phyloP scores from a whole-genome alignment of 225 moss, liverwort and hornwort genomes.

The Physcomitrellopsis africana region DNA sequence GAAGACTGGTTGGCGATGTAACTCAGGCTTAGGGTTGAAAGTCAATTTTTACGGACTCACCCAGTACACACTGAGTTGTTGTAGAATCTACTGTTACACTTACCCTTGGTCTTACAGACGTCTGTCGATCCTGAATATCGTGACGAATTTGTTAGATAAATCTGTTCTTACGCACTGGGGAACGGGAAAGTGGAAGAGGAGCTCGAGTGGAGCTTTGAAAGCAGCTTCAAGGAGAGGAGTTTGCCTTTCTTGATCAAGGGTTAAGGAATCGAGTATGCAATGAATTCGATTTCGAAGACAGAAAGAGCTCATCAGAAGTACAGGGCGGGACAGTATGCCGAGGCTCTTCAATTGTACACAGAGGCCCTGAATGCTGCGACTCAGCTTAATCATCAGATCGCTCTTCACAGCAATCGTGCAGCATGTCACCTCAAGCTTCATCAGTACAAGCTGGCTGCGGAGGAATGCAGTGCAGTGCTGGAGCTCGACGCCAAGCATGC shows the following conservation, averaged over 20 bases:
- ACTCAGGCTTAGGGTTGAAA: too few relatives aligned
- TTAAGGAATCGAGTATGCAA: conserved; percentile 36
- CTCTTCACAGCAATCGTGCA: conserved; percentile 97
- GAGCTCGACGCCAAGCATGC: conserved; percentile 95
- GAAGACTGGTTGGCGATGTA: too few relatives aligned
- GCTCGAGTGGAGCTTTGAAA: not conserved
- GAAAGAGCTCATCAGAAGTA: conserved; percentile 95
- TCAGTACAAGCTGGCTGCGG: conserved; percentile 85
- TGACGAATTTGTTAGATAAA: too few relatives aligned
- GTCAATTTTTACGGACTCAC: too few relatives aligned
- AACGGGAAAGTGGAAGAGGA: not conserved
- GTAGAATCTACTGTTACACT: too few relatives aligned
- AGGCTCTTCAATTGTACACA: conserved; percentile 87
- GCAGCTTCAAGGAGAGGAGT: not conserved
- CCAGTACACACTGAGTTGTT: too few relatives aligned
- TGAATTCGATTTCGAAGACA: conserved; percentile 86
- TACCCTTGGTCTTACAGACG: too few relatives aligned
- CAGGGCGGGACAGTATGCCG: conserved; percentile 74
- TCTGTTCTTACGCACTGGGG: not conserved
- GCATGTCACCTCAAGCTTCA: conserved; percentile 94
- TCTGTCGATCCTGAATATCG: too few relatives aligned
- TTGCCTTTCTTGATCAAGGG: not conserved
- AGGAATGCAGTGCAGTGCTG: conserved; percentile 95
- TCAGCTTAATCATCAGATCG: conserved; percentile 75
- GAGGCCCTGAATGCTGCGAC: conserved; percentile 75